phyloP scores from a whole-genome alignment of 2,329 filamentous ascomycete genomes.

The Metarhizium robertsii region DNA sequence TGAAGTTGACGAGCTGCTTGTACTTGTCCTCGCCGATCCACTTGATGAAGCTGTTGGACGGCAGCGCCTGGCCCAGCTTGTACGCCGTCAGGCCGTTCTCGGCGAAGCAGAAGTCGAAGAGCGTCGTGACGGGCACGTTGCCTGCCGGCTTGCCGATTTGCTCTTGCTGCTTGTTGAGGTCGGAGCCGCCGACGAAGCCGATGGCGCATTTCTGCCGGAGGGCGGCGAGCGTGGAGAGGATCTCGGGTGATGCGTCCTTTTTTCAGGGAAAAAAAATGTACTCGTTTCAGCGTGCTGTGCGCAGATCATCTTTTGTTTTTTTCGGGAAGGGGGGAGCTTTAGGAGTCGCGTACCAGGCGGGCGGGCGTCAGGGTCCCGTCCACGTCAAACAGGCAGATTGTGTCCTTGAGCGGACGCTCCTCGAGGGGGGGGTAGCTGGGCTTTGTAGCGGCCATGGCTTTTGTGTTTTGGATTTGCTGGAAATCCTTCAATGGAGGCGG shows the following conservation, averaged over 20 bases:
- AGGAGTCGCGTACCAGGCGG: conserved; percentile 49
- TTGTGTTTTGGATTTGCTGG: background rate
- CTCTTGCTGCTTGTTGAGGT: conserved; percentile 91
- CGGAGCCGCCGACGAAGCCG: conserved; percentile 86
- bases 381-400: conserved; percentile 92
- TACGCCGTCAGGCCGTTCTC: conserved; percentile 94
- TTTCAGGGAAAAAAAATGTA: background rate
- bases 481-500: background rate
- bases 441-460: conserved; percentile 29
- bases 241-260: conserved; percentile 65
- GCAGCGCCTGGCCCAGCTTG: conserved; percentile 68
- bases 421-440: conserved; percentile 61
- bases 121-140: conserved; percentile 56
- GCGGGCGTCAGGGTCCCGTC: conserved; percentile 85
- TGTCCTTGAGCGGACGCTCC: conserved; percentile 82
- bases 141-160: conserved; percentile 64
- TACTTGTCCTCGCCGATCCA: conserved; percentile 81
- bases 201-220: conserved; percentile 84
- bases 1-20: conserved; percentile 67
- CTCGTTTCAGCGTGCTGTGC: background rate
- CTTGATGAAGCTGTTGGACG: conserved; percentile 77
- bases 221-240: conserved; percentile 67
- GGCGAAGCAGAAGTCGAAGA: conserved; percentile 97
- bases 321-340: background rate
- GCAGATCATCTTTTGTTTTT: background rate